Evolutionary conservation across 2,329 filamentous ascomycete species (phyloP).

Genomic region (Monosporascus sp.): DNA sequence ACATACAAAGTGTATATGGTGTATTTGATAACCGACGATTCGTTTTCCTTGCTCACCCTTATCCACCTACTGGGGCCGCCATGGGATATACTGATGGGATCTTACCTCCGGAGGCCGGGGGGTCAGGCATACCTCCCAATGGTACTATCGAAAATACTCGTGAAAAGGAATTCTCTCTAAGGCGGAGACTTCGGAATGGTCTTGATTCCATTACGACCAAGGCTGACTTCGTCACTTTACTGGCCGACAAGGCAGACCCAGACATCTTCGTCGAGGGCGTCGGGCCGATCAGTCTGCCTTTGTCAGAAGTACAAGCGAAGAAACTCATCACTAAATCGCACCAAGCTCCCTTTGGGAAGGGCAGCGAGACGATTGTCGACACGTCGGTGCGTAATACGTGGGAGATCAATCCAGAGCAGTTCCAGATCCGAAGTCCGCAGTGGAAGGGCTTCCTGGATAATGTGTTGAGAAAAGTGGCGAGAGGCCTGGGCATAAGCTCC

Average conservation of each 20-base stretch:
- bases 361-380: constrained; percentile 34
- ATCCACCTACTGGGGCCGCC: too few species aligned
- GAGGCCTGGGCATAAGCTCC: constrained; percentile 26
- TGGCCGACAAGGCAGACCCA: not conserved
- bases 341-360: constrained; percentile 32
- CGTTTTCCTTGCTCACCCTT: too few species aligned
- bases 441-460: constrained; percentile 25
- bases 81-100: too few species aligned
- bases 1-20: too few species aligned
- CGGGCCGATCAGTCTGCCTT: constrained; percentile 18
- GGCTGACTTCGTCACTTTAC: not conserved
- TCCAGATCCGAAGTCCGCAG: constrained; percentile 28
- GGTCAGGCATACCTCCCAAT: too few species aligned
- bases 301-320: constrained; percentile 17
- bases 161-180: not conserved
- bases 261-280: constrained; percentile 9
- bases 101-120: too few species aligned
- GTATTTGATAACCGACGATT: too few species aligned
- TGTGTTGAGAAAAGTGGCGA: constrained; percentile 17
- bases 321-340: constrained; percentile 21
- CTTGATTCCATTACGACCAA: constrained; percentile 1
- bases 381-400: constrained; percentile 35
- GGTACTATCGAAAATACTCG: too few species aligned
- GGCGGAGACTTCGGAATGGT: not conserved
- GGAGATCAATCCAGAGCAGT: constrained; percentile 34